A percentile compares a stretch with the other conserved stretches of the same genome.
Evolutionary conservation across 148 eudicot genomes (phyloP).

Genomic region (Camellia lanceoleosa): DNA sequence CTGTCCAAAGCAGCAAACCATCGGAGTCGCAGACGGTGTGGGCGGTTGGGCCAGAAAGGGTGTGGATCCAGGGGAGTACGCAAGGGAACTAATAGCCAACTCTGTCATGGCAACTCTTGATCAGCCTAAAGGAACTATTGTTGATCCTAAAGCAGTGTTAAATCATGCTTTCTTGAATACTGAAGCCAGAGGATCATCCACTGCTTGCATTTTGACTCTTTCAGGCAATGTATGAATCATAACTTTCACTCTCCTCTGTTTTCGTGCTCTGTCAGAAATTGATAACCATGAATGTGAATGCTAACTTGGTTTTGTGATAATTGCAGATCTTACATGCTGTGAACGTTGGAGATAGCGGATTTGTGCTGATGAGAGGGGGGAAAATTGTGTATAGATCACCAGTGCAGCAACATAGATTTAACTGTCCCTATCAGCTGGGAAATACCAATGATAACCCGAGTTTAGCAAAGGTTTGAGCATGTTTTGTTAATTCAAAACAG

Average conservation of each 20-base stretch:
- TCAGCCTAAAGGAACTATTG: neutral
- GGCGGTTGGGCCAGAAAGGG: slow-evolving; percentile 21
- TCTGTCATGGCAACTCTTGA: neutral
- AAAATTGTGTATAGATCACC: slow-evolving; percentile 3
- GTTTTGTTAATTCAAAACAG: neutral
- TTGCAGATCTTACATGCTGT: slow-evolving; percentile 8
- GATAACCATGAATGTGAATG: neutral
- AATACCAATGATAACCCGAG: neutral
- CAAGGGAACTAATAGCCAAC: neutral
- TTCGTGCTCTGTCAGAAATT: neutral
- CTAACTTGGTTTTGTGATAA: neutral
- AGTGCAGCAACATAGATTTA: slow-evolving; percentile 8
- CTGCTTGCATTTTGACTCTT: slow-evolving; percentile 6
- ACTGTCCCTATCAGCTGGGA: slow-evolving; percentile 13
- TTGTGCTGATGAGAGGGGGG: neutral
- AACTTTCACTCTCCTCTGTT: neutral
- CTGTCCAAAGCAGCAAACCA: neutral
- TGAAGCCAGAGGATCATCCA: slow-evolving; percentile 6
- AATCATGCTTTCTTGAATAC: neutral
- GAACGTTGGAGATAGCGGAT: slow-evolving; percentile 21
- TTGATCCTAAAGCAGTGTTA: neutral
- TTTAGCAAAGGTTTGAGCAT: neutral
- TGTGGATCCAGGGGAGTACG: slow-evolving; percentile 14
- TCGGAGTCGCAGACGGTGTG: slow-evolving; percentile 20
- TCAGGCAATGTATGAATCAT: neutral